Conservation (phyloP, 2,329 filamentous ascomycete genomes). For the Pezicula carpinea region DNA sequence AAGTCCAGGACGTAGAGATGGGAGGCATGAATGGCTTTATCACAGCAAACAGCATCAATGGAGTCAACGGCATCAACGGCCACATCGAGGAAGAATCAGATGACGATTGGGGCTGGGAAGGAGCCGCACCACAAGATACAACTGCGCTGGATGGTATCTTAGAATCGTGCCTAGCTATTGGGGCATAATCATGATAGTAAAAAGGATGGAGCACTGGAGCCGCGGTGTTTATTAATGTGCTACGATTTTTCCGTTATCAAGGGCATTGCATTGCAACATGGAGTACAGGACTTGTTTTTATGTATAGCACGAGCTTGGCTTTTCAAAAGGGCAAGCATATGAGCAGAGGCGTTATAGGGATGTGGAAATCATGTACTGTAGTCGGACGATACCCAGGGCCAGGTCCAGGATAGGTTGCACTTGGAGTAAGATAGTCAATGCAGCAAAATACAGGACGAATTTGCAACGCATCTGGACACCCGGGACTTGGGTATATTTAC, state of each 20-base stretch:
- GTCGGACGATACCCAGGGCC: constrained; percentile 23
- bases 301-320: constrained; percentile 16
- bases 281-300: constrained; percentile 10
- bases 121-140: constrained; percentile 47
- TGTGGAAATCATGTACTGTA: constrained; percentile 11
- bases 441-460: too few species aligned
- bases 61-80: constrained; percentile 40
- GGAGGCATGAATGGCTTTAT: constrained; percentile 25
- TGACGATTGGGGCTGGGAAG: constrained; percentile 57
- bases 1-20: constrained; percentile 32
- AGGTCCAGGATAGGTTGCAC: neutral
- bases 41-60: constrained; percentile 26
- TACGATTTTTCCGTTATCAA: constrained; percentile 3
- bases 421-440: too few species aligned
- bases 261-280: constrained; percentile 18
- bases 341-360: constrained; percentile 12
- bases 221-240: constrained; percentile 15
- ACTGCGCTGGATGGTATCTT: constrained; percentile 51
- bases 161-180: constrained; percentile 29
- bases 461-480: too few species aligned
- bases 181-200: constrained; percentile 11
- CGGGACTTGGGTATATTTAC: too few species aligned
- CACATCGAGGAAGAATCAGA: constrained; percentile 47
- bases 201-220: constrained; percentile 7
- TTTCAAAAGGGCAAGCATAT: constrained; percentile 6